Conservation (phyloP, 2,329 filamentous ascomycete genomes). For the Pseudogymnoascus sp. region DNA sequence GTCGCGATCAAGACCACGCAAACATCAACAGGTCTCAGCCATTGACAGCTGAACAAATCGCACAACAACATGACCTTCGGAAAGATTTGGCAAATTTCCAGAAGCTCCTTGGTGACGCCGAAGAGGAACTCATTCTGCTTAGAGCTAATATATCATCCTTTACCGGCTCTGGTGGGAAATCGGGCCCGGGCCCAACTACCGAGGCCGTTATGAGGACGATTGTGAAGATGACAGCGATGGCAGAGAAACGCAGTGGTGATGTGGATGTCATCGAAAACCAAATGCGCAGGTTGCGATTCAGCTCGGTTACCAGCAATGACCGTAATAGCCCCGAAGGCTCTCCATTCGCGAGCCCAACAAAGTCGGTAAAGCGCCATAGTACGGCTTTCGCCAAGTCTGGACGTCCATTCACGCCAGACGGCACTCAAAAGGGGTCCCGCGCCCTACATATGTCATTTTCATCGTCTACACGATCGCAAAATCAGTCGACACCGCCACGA, state of each 20-base stretch:
- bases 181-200: slow-evolving; percentile 58
- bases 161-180: slow-evolving; percentile 36
- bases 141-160: slow-evolving; percentile 64
- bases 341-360: slow-evolving; percentile 29
- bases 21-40: slow-evolving; percentile 61
- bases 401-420: slow-evolving; percentile 25
- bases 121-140: slow-evolving; percentile 71
- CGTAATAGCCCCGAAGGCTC: slow-evolving; percentile 32
- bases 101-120: slow-evolving; percentile 64
- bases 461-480: slow-evolving; percentile 20
- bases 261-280: slow-evolving; percentile 84
- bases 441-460: slow-evolving; percentile 23
- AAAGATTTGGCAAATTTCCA: slow-evolving; percentile 66
- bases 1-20: slow-evolving; percentile 57
- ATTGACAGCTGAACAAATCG: slow-evolving; percentile 73
- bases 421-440: slow-evolving; percentile 17
- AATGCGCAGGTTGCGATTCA: slow-evolving; percentile 61
- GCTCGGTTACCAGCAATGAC: slow-evolving; percentile 18
- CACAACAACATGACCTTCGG: slow-evolving; percentile 76
- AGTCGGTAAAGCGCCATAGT: slow-evolving; percentile 18
- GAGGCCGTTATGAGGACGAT: slow-evolving; percentile 91
- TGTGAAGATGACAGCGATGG: slow-evolving; percentile 83
- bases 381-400: slow-evolving; percentile 21
- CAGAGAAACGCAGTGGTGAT: slow-evolving; percentile 82
- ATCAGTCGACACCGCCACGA: slow-evolving; percentile 34